These are phyloP conservation scores for Zostera marina DNA, from an alignment of 116 monocot species.

Conservation along the genomic window DNA sequence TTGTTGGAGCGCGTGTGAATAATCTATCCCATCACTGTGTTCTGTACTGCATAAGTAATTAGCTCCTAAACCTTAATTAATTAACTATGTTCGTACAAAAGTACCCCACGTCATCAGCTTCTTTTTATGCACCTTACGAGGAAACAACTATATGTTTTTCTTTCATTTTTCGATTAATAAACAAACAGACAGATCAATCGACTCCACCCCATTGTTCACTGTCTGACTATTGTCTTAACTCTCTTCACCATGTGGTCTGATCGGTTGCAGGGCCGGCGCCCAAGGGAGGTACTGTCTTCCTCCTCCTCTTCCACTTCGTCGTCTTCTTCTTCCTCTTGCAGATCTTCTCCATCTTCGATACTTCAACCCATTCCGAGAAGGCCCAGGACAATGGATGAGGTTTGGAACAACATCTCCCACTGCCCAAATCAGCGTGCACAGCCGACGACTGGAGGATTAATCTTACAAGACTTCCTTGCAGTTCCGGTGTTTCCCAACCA, in stretches of 20 bases:
- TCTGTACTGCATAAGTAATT: not conserved
- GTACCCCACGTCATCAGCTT: too few species aligned
- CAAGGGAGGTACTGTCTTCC: not conserved
- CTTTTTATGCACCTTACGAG: too few species aligned
- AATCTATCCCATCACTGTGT: not conserved
- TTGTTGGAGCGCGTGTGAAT: conserved; percentile 2
- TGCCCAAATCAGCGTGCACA: not conserved
- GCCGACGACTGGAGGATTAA: conserved; percentile 14
- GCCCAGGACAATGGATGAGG: conserved; percentile 27
- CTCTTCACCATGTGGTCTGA: conserved; percentile 1
- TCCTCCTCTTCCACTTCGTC: conserved; percentile 4
- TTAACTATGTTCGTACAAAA: too few species aligned
- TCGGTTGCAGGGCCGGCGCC: not conserved
- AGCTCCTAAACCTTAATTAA: too few species aligned
- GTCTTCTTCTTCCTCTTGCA: not conserved
- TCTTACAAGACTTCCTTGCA: conserved; percentile 31
- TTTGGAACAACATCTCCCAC: conserved; percentile 29
- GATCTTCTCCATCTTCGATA: conserved; percentile 3
- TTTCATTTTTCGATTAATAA: too few species aligned
- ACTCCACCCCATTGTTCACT: too few species aligned
- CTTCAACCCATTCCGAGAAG: not conserved
- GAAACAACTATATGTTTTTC: too few species aligned
- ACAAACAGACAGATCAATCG: too few species aligned
- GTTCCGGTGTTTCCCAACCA: conserved; percentile 9
- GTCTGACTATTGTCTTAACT: not conserved